Percentiles rank a stretch among this genome's conserved stretches.
Evolutionary conservation across 176 grass and related monocot species (phyloP).

Genomic region (Rhynchospora tenuis): DNA sequence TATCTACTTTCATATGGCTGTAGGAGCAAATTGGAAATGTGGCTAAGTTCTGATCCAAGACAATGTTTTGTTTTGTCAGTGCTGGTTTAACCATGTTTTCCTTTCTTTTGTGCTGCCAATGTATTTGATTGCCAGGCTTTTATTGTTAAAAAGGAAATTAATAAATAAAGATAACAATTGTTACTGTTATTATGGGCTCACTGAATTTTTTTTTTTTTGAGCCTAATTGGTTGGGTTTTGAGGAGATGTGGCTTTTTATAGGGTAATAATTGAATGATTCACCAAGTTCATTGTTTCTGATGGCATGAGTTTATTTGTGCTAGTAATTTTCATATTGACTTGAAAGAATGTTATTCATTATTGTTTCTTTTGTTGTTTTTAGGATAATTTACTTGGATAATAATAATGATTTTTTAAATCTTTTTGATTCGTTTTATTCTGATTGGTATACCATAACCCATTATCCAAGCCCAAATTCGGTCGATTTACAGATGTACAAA

Average conservation of each 20-base stretch:
- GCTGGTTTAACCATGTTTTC: neutral
- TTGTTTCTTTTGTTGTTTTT: neutral
- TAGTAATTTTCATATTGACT: neutral
- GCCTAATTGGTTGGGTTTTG: neutral
- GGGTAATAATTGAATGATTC: neutral
- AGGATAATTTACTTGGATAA: no score
- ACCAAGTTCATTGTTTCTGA: neutral
- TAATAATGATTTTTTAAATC: no score
- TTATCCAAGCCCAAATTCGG: no score
- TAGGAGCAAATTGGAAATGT: neutral
- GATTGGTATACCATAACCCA: no score
- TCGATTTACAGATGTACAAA: no score
- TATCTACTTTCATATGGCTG: neutral
- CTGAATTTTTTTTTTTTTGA: neutral
- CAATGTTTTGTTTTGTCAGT: neutral
- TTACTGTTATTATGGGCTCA: neutral
- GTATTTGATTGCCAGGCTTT: neutral
- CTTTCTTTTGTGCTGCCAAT: neutral
- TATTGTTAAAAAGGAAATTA: neutral
- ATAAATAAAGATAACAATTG: neutral
- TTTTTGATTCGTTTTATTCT: no score
- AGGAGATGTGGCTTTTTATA: neutral
- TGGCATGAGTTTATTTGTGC: neutral
- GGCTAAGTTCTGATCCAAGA: neutral
- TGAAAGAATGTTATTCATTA: neutral